Evolutionary conservation across 768 basidiomycete species (phyloP).

Genomic region (Boletus fagicola): DNA sequence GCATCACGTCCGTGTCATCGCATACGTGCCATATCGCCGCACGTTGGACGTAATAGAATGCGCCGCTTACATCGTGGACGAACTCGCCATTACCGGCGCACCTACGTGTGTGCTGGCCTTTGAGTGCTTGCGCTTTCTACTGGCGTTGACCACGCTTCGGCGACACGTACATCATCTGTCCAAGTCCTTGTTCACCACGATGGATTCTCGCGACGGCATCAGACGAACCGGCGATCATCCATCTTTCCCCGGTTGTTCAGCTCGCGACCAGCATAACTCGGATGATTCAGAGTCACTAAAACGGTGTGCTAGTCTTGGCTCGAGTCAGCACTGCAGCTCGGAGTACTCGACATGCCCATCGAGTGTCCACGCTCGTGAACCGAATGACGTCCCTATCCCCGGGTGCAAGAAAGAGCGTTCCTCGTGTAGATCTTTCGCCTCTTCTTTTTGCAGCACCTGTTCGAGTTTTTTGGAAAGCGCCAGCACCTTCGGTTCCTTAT

Average conservation of each 20-base stretch:
- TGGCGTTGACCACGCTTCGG: slow-evolving; percentile 20
- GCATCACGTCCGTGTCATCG: slow-evolving; percentile 19
- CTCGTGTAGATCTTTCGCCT: slow-evolving; percentile 6
- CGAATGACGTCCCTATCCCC: not conserved
- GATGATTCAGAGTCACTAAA: not conserved
- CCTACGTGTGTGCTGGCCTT: slow-evolving; percentile 10
- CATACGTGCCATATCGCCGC: slow-evolving; percentile 18
- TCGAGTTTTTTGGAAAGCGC: slow-evolving; percentile 9
- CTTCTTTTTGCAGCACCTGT: slow-evolving; percentile 27
- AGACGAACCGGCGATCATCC: not conserved
- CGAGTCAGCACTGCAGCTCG: slow-evolving; percentile 13
- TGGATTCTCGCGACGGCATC: not conserved
- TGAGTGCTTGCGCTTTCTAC: slow-evolving; percentile 20
- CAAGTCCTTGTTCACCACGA: slow-evolving; percentile 14
- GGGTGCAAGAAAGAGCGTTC: slow-evolving; percentile 1
- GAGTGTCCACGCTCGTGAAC: not conserved
- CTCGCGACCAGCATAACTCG: slow-evolving; percentile 2
- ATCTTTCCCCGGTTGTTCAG: not conserved
- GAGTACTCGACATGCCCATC: slow-evolving; percentile 28
- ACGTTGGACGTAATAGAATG: slow-evolving; percentile 7
- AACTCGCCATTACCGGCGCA: slow-evolving; percentile 6
- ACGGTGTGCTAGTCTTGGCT: slow-evolving; percentile 4
- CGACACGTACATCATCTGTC: slow-evolving; percentile 18
- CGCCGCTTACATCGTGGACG: slow-evolving; percentile 22
- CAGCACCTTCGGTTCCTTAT: slow-evolving; percentile 6